phyloP scores from a whole-genome alignment of 768 basidiomycete genomes.

The Sporobolomyces pararoseus region DNA sequence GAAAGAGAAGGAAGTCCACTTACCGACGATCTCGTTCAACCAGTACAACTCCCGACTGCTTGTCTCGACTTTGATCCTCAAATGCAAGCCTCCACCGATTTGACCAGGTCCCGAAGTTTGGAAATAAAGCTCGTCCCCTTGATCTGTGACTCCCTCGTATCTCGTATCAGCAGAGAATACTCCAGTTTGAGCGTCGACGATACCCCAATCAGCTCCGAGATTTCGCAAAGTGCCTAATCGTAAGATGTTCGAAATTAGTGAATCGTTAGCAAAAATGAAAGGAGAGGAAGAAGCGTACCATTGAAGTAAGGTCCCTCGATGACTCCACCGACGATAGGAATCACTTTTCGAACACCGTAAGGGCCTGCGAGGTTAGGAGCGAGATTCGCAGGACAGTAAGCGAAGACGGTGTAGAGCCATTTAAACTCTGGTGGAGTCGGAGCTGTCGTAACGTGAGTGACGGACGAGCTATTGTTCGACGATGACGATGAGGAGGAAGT shows the following conservation, averaged over 20 bases:
- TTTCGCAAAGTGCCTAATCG: constrained; percentile 2
- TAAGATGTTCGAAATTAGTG: background rate
- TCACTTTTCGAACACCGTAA: constrained; percentile 12
- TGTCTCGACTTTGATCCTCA: constrained; percentile 20
- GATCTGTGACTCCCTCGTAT: constrained; percentile 11
- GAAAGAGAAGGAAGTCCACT: too few species aligned
- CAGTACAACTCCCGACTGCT: constrained; percentile 7
- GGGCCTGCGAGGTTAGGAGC: constrained; percentile 4
- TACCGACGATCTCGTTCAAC: constrained; percentile 25
- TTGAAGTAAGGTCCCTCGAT: constrained; percentile 8
- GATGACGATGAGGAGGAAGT: too few species aligned
- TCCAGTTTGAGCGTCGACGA: constrained; percentile 27
- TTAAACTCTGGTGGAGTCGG: constrained; percentile 18
- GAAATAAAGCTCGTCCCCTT: constrained; percentile 25
- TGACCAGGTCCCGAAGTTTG: constrained; percentile 11
- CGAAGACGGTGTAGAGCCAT: constrained; percentile 26
- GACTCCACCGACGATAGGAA: constrained; percentile 20
- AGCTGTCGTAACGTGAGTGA: background rate
- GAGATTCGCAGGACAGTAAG: constrained; percentile 7
- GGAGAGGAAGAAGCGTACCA: background rate
- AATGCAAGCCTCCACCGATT: constrained; percentile 4
- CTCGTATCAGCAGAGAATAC: constrained; percentile 31
- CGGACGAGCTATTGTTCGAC: background rate
- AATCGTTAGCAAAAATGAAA: background rate
- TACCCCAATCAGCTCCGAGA: constrained; percentile 23